Evolutionary conservation across 2,329 filamentous ascomycete species (phyloP), one percentile per base, ranked within the genome.

Genomic region (Teratosphaeria pseudoeucalypti): DNA sequence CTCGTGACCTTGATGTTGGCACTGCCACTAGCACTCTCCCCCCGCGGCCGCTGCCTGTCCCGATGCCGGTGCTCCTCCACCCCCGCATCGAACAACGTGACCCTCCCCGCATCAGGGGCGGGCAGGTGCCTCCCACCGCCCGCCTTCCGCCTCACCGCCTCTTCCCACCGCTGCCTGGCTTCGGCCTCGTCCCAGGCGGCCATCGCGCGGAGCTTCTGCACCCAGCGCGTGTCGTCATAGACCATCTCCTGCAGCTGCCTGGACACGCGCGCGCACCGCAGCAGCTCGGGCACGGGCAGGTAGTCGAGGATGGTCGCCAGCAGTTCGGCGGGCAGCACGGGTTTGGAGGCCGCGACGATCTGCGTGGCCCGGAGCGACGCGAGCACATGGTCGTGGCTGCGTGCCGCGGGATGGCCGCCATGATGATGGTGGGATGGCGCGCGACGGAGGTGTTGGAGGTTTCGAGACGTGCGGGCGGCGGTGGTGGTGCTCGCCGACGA

Each of bases 141-240:
- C 26, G 84, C 78, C 69, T 75, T 79, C 63, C 74, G 73, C 66
- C 72, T 75, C 73, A 78, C 81, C 7, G 82, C 81, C 27, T 92
- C 86, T 63, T 96, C 92, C 57, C 90, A 89, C 57, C 89, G 79
- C 66, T 83, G 85, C 62, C 92, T 82, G 4, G 94, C 94, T 71
- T 96, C 92, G 3, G 78, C 74, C 71, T 99, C 94, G 70, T 95
- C 87, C 94, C 94, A 99, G 65, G 89, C 88, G 1, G 87, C 89
- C 85, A 99, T 96, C 60, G 82, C 85, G 34, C 88, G 88, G 58
- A 99, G 76, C 63, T 89, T 83, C 64, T 89, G 85, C 47, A 97
- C 88, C 94, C 94, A 99, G 77, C 92, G 83, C 56, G 91, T 90
- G 74, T 99, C 94, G 73, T 99, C 94, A 75, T 97, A 99, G 2